These are phyloP conservation scores for Neophaeococcomyces aloes DNA, from an alignment of 2,329 filamentous ascomycete genomes.

Conservation along the genomic window DNA sequence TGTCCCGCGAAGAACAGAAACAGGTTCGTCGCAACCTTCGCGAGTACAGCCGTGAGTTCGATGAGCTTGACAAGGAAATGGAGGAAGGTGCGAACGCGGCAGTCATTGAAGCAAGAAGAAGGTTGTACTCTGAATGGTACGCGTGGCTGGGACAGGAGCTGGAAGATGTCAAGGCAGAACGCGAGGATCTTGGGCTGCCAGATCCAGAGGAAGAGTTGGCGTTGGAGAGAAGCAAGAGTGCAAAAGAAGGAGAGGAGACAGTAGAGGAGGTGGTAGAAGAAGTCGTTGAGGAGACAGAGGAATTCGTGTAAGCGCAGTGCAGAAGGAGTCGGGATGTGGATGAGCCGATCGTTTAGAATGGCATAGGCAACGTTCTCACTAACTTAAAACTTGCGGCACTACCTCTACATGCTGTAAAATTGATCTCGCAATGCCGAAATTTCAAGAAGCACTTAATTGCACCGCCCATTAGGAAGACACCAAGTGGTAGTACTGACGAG, in stretches of 20 bases:
- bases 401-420: no score
- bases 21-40: constrained; percentile 94
- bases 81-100: constrained; percentile 89
- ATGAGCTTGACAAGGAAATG: constrained; percentile 87
- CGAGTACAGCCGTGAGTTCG: constrained; percentile 89
- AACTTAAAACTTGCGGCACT: no score
- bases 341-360: no score
- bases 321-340: constrained; percentile 9
- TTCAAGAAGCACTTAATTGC: no score
- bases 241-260: constrained; percentile 53
- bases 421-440: no score
- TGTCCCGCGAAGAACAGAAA: constrained; percentile 95
- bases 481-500: no score
- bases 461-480: no score
- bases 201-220: constrained; percentile 50
- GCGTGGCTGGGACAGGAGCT: no score
- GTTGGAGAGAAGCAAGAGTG: constrained; percentile 42
- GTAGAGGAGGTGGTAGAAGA: constrained; percentile 87
- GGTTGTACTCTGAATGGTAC: constrained; percentile 77
- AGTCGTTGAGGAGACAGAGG: constrained; percentile 72
- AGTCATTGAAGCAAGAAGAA: constrained; percentile 77
- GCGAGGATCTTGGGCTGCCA: constrained; percentile 60
- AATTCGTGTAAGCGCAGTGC: constrained; percentile 45
- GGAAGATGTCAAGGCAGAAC: constrained; percentile 59
- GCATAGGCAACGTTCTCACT: no score